Evolutionary conservation across 768 basidiomycete species (phyloP).

Genomic region (Rhodotorula graminis): DNA sequence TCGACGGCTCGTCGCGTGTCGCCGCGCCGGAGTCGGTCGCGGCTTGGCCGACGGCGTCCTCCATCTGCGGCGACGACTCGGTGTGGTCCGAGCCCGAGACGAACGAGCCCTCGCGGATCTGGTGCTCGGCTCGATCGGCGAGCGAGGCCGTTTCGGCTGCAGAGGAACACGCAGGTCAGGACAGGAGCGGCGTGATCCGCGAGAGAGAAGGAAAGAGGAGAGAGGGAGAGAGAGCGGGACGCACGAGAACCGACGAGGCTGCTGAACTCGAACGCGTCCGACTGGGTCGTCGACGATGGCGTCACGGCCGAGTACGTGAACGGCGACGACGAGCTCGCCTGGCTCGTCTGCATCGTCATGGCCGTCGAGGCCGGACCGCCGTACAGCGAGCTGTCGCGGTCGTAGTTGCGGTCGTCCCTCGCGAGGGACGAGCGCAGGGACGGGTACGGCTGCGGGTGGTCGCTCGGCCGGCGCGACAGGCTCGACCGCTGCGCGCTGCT

Average conservation of each 20-base stretch:
- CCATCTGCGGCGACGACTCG: neutral
- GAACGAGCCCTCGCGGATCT: neutral
- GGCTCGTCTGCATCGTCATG: slow-evolving; percentile 23
- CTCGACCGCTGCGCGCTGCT: neutral
- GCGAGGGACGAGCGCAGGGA: neutral
- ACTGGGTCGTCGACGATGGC: slow-evolving; percentile 13
- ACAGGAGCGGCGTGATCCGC: no score
- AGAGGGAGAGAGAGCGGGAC: neutral
- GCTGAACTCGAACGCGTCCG: slow-evolving; percentile 38
- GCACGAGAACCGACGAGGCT: slow-evolving; percentile 30
- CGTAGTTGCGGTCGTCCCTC: neutral
- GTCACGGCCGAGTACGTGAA: slow-evolving; percentile 2
- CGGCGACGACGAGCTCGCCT: slow-evolving; percentile 3
- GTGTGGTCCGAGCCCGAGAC: neutral
- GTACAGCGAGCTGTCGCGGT: neutral
- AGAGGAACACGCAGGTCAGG: neutral
- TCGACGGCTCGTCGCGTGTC: neutral
- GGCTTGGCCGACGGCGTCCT: neutral
- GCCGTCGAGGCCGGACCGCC: slow-evolving; percentile 3
- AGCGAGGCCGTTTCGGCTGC: slow-evolving; percentile 9
- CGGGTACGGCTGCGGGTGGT: neutral
- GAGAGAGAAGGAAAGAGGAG: no score
- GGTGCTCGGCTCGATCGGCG: slow-evolving; percentile 3
- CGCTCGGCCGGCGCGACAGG: neutral
- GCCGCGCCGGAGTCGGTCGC: neutral